These are phyloP conservation scores for Tremella yokohamensis DNA, from an alignment of 768 basidiomycete species.

Conservation along the genomic window DNA sequence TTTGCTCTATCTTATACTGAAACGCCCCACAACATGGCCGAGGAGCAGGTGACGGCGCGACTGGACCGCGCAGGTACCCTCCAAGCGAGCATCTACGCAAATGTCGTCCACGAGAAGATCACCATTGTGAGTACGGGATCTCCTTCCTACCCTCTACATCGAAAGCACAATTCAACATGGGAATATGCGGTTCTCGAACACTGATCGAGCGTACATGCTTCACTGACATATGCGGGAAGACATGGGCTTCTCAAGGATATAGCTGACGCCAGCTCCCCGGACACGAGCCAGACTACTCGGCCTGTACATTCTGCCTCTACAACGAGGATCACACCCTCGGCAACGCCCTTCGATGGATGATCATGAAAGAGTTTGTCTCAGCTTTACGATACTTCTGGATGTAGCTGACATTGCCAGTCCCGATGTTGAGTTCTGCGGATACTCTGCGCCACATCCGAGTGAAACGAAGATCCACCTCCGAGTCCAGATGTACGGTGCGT, in stretches of 20 bases:
- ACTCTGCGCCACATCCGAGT: conserved; percentile 93
- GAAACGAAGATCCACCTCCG: conserved; percentile 93
- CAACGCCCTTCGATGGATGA: conserved; percentile 91
- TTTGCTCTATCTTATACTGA: too few species aligned
- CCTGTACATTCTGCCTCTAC: conserved; percentile 84
- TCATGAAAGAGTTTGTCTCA: conserved; percentile 89
- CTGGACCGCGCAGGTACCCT: conserved; percentile 41
- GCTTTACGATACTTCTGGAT: neutral
- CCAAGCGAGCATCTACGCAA: conserved; percentile 31
- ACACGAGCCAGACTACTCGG: conserved; percentile 72
- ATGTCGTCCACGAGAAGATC: conserved; percentile 39
- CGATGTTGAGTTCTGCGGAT: conserved; percentile 96
- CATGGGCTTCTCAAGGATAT: neutral
- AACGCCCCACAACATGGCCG: neutral
- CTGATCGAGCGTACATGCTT: neutral
- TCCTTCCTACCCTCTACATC: too few species aligned
- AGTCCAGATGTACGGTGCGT: conserved; percentile 99
- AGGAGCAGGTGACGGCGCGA: conserved; percentile 13
- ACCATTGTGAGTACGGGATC: conserved; percentile 39
- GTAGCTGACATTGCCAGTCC: conserved; percentile 59
- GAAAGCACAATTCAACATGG: too few species aligned
- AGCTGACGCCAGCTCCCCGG: conserved; percentile 67
- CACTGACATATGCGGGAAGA: neutral
- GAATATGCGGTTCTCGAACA: too few species aligned
- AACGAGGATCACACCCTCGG: conserved; percentile 96